phyloP scores from a whole-genome alignment of 2,329 filamentous ascomycete genomes.

The Alternaria triticina region DNA sequence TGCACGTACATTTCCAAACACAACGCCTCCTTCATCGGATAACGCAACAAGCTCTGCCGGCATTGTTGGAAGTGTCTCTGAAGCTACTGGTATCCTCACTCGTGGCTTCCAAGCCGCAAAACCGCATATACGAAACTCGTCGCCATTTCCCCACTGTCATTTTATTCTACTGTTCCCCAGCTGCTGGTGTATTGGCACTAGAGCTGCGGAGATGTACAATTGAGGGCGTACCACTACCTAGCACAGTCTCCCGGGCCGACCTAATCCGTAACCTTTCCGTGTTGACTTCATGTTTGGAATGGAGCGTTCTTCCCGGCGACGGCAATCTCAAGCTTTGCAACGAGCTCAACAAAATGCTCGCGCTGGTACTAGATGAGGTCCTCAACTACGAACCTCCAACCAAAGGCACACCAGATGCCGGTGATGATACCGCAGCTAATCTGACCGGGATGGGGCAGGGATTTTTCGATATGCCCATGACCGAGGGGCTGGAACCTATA shows the following conservation, averaged over 20 bases:
- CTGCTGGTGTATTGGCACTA: conserved; percentile 42
- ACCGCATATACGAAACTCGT: conserved; percentile 36
- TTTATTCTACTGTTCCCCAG: conserved; percentile 46
- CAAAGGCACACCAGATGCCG: conserved; percentile 21
- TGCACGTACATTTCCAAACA: conserved; percentile 43
- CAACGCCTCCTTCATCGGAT: conserved; percentile 43
- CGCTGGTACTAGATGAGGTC: conserved; percentile 43
- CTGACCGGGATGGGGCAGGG: conserved; percentile 25
- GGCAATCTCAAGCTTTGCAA: conserved; percentile 46
- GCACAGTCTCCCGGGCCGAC: conserved; percentile 41
- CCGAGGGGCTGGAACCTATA: conserved; percentile 46
- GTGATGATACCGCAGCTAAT: conserved; percentile 4
- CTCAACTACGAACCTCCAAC: conserved; percentile 43
- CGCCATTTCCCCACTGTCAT: conserved; percentile 43
- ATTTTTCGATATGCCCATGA: conserved; percentile 45
- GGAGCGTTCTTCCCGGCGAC: conserved; percentile 42
- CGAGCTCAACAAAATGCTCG: conserved; percentile 47
- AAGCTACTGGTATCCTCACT: conserved; percentile 42
- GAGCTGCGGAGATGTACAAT: conserved; percentile 44
- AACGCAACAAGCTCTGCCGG: conserved; percentile 39
- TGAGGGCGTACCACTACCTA: conserved; percentile 37
- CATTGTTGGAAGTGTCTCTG: conserved; percentile 41
- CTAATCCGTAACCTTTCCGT: conserved; percentile 47
- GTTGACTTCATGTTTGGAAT: conserved; percentile 44
- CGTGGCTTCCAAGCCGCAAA: conserved; percentile 41